These are phyloP conservation scores for Incumbomyces delicatus DNA, from an alignment of 2,329 filamentous ascomycete genomes.

Conservation along the genomic window DNA sequence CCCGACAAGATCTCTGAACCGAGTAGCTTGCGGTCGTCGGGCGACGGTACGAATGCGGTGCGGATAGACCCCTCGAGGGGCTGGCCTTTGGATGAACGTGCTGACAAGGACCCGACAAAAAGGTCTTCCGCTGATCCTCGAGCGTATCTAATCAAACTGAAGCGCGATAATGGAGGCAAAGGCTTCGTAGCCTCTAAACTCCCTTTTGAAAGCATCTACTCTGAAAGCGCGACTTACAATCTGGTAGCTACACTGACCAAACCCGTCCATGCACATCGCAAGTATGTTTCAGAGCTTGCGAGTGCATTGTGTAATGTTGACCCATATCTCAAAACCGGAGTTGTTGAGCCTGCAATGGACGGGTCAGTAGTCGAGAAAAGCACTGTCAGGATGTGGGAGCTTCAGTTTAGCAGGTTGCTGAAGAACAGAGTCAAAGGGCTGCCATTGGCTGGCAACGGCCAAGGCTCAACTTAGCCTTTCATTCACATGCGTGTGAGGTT, in stretches of 20 bases:
- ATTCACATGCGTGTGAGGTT: too few relatives aligned
- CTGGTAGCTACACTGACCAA: not conserved
- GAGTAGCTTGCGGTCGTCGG: not conserved
- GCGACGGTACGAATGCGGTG: not conserved
- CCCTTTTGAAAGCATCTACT: constrained; percentile 12
- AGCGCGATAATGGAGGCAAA: constrained; percentile 6
- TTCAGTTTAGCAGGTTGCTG: not conserved
- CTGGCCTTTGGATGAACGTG: too few relatives aligned
- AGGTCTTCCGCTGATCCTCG: constrained; percentile 21
- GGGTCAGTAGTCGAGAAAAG: not conserved
- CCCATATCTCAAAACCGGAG: not conserved
- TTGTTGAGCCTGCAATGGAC: not conserved
- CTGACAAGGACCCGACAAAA: too few relatives aligned
- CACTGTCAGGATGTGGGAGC: not conserved
- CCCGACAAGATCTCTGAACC: too few relatives aligned
- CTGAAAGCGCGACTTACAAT: constrained; percentile 4
- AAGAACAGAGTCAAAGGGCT: not conserved
- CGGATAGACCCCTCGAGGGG: too few relatives aligned
- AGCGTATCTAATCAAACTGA: constrained; percentile 23
- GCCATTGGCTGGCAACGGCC: too few relatives aligned
- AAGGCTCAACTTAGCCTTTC: too few relatives aligned
- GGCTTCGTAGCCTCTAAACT: constrained; percentile 7
- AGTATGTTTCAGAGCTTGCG: not conserved
- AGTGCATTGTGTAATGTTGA: not conserved
- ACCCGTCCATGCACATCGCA: not conserved